Conservation (phyloP, 2,329 filamentous ascomycete genomes). For the Colletotrichum plurivorum region DNA sequence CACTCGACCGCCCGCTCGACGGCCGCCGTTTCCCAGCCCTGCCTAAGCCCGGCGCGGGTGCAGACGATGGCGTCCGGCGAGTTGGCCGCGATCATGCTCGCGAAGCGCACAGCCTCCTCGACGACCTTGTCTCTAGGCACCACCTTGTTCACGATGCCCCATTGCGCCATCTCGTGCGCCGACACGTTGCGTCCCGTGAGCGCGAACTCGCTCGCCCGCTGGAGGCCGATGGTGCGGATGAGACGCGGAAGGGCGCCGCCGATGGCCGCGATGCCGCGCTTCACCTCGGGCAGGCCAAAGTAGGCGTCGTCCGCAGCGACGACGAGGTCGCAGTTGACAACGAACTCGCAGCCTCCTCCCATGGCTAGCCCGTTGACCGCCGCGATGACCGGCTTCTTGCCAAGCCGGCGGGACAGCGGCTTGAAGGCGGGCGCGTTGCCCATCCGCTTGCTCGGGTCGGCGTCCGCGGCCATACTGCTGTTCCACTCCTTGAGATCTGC, state of each 20-base stretch:
- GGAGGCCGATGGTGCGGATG: constrained; percentile 54
- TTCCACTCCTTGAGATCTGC: constrained; percentile 68
- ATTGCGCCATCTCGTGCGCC: constrained; percentile 44
- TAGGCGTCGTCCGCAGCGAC: constrained; percentile 65
- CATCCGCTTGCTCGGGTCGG: constrained; percentile 42
- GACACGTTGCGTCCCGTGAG: constrained; percentile 43
- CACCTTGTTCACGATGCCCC: constrained; percentile 45
- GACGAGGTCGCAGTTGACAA: constrained; percentile 68
- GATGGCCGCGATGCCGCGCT: constrained; percentile 67
- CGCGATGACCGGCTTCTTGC: constrained; percentile 72
- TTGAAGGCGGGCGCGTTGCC: constrained; percentile 38
- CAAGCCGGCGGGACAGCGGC: constrained; percentile 54
- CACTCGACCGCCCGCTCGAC: constrained; percentile 52
- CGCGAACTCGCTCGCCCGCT: constrained; percentile 45
- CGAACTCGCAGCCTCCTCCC: constrained; percentile 71
- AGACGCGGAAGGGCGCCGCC: constrained; percentile 67
- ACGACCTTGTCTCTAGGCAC: constrained; percentile 38
- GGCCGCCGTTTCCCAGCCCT: constrained; percentile 56
- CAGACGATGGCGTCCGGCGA: constrained; percentile 55
- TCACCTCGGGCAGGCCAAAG: constrained; percentile 68
- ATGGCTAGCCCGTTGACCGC: constrained; percentile 71
- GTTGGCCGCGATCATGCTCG: constrained; percentile 41
- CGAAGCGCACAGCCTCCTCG: constrained; percentile 41
- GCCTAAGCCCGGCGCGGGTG: constrained; percentile 54
- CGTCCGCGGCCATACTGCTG: constrained; percentile 42